phyloP scores from a whole-genome alignment of 2,329 filamentous ascomycete genomes.

The Diaporthe velutina region DNA sequence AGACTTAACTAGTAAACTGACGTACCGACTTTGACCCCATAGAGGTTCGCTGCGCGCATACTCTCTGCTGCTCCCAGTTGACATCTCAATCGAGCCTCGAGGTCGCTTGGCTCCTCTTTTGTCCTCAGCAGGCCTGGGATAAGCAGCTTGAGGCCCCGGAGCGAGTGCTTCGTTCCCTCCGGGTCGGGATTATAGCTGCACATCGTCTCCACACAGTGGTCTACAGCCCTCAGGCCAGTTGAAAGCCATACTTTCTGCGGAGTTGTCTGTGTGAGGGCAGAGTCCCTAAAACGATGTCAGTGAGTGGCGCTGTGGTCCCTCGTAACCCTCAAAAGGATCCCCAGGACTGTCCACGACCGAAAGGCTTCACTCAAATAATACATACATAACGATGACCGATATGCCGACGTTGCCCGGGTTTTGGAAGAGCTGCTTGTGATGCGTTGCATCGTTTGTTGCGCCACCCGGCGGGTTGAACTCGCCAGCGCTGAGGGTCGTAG shows the following conservation, averaged over 20 bases:
- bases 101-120: slow-evolving; percentile 50
- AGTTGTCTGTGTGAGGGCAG: slow-evolving; percentile 59
- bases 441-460: slow-evolving; percentile 42
- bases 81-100: slow-evolving; percentile 56
- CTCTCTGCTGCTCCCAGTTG: slow-evolving; percentile 62
- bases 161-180: slow-evolving; percentile 51
- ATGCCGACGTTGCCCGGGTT: slow-evolving; percentile 54
- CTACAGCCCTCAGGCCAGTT: slow-evolving; percentile 64
- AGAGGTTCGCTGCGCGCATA: slow-evolving; percentile 55
- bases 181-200: slow-evolving; percentile 51
- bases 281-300: slow-evolving; percentile 48
- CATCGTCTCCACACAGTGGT: slow-evolving; percentile 66
- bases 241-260: slow-evolving; percentile 63
- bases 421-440: slow-evolving; percentile 41
- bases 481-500: slow-evolving; percentile 44
- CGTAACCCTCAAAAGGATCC: neutral
- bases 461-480: slow-evolving; percentile 42
- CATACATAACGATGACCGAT: slow-evolving; percentile 60
- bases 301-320: neutral
- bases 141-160: slow-evolving; percentile 53
- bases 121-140: slow-evolving; percentile 57
- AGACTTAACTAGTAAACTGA: neutral
- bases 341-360: no score
- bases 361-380: no score
- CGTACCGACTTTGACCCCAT: slow-evolving; percentile 50